Conservation (phyloP, 1,284 basidiomycete species). For the Cutaneotrichosporon cyanovorans region DNA sequence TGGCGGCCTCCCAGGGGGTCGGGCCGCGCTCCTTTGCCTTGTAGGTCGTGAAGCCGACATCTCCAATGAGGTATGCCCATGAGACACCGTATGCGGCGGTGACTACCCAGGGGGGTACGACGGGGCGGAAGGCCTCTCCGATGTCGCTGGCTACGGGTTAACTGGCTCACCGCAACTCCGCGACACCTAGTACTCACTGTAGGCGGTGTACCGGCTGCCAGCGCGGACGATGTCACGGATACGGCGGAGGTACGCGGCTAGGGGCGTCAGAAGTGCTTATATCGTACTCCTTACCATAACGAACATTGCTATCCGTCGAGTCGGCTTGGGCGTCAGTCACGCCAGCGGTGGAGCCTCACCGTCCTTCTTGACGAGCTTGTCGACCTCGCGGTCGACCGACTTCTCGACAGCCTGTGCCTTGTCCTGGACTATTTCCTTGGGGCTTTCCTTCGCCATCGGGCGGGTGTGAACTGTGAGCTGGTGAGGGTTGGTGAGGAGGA, state of each 20-base stretch:
- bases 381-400: conserved; percentile 1
- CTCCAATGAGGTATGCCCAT: conserved; percentile 67
- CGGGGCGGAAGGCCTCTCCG: conserved; percentile 84
- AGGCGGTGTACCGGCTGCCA: conserved; percentile 68
- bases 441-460: background rate
- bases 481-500: background rate
- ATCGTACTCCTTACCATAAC: conserved; percentile 34
- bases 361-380: conserved; percentile 4
- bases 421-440: background rate
- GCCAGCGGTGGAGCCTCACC: background rate
- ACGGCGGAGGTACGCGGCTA: conserved; percentile 71
- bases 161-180: too few relatives aligned
- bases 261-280: conserved; percentile 3
- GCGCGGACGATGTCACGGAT: conserved; percentile 68
- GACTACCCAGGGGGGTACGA: conserved; percentile 63
- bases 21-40: conserved; percentile 71
- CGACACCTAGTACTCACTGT: conserved; percentile 51
- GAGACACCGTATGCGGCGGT: conserved; percentile 69
- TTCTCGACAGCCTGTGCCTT: conserved; percentile 1
- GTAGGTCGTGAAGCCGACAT: conserved; percentile 87
- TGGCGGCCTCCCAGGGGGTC: conserved; percentile 60
- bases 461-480: background rate
- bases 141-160: conserved; percentile 63
- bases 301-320: conserved; percentile 42
- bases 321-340: conserved; percentile 26